Conservation (phyloP, 1,139 yeast species). For the Protomyces macrosporus region DNA sequence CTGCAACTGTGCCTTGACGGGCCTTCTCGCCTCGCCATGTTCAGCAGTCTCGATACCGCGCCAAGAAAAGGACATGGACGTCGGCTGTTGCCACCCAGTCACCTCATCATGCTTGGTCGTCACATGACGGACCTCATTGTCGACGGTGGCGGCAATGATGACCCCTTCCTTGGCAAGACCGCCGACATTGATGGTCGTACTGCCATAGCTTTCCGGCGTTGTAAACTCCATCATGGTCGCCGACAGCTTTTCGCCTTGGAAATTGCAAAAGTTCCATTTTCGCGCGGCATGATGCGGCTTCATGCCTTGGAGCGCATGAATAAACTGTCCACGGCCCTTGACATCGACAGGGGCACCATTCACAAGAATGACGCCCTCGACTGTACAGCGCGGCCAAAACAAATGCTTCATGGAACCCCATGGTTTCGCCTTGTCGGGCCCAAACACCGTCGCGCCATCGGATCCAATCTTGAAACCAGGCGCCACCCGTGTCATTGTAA, state of each 20-base stretch:
- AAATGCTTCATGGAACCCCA: constrained; percentile 97
- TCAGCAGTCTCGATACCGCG: constrained; percentile 45
- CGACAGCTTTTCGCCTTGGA: constrained; percentile 68
- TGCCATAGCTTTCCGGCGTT: constrained; percentile 85
- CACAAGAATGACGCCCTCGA: constrained; percentile 55
- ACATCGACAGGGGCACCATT: constrained; percentile 37
- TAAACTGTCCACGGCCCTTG: constrained; percentile 70
- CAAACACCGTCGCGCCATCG: constrained; percentile 79
- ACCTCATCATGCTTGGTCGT: constrained; percentile 58
- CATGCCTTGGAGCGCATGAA: constrained; percentile 99
- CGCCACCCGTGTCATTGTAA: constrained; percentile 56
- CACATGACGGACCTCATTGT: constrained; percentile 61
- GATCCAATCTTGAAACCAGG: constrained; percentile 87
- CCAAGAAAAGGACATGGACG: constrained; percentile 55
- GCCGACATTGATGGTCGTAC: constrained; percentile 74
- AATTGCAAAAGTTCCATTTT: constrained; percentile 88
- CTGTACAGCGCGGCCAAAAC: constrained; percentile 88
- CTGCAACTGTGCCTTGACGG: constrained; percentile 39
- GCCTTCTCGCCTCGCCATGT: not conserved
- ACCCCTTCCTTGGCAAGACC: constrained; percentile 62
- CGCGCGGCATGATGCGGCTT: constrained; percentile 99
- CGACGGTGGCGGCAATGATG: constrained; percentile 59
- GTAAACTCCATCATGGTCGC: constrained; percentile 92
- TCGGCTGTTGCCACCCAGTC: constrained; percentile 91
- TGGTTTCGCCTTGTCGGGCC: constrained; percentile 67